These are phyloP conservation scores for Phialophora verrucosa DNA, from an alignment of 2,329 filamentous ascomycete species.

Conservation along the genomic window DNA sequence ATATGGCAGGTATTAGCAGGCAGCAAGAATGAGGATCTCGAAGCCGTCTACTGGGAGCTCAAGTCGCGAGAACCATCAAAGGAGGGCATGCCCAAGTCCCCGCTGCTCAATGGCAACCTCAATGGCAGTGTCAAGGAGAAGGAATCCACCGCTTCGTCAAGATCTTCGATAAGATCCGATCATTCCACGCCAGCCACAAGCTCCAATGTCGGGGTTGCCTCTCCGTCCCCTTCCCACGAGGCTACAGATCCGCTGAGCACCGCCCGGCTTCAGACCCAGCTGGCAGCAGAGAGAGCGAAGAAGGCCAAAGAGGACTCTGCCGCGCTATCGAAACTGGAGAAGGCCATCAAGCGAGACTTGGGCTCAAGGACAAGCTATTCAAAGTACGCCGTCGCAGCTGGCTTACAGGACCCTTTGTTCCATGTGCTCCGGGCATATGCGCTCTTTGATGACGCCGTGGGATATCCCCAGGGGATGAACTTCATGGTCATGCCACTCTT, in stretches of 20 bases:
- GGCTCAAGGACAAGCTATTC: conserved; percentile 94
- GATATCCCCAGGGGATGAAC: conserved; percentile 98
- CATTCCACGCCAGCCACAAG: conserved; percentile 67
- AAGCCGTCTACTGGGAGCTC: conserved; percentile 83
- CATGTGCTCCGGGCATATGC: conserved; percentile 98
- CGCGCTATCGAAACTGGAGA: conserved; percentile 81
- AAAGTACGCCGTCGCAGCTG: conserved; percentile 89
- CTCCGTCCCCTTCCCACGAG: conserved; percentile 64
- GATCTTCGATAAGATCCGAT: conserved; percentile 83
- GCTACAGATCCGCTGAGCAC: conserved; percentile 62
- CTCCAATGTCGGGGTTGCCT: conserved; percentile 59
- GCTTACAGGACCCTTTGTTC: conserved; percentile 90
- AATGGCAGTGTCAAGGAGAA: conserved; percentile 67
- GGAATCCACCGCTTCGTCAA: conserved; percentile 74
- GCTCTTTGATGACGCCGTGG: conserved; percentile 89
- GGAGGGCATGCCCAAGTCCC: conserved; percentile 49
- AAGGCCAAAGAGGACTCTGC: conserved; percentile 78
- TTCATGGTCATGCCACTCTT: conserved; percentile 95
- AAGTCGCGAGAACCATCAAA: conserved; percentile 68
- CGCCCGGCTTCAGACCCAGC: conserved; percentile 67
- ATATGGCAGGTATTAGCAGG: conserved; percentile 98
- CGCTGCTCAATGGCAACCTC: conserved; percentile 43
- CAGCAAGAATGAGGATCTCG: conserved; percentile 90
- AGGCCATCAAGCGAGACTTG: conserved; percentile 86
- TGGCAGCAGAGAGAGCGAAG: conserved; percentile 73